phyloP scores from a whole-genome alignment of 495 filamentous ascomycete species.

The Penicillium salamii region DNA sequence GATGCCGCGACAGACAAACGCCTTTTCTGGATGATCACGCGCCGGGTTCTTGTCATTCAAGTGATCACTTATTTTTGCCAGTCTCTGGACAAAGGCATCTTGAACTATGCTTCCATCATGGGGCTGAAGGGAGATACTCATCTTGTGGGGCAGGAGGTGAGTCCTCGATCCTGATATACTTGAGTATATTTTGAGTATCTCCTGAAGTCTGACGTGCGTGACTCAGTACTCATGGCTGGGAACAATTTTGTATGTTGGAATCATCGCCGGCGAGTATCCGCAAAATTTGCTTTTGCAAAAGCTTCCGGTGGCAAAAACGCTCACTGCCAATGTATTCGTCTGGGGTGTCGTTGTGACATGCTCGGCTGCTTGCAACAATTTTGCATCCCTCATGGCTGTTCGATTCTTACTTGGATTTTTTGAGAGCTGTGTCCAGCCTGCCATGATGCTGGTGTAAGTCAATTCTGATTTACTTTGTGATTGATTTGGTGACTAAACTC shows the following conservation, averaged over 20 bases:
- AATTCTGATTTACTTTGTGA: background rate
- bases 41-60: conserved; percentile 18
- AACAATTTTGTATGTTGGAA: conserved; percentile 46
- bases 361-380: conserved; percentile 21
- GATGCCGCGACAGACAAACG: conserved; percentile 13
- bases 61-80: conserved; percentile 24
- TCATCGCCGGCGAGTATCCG: conserved; percentile 17
- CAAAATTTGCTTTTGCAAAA: conserved; percentile 37
- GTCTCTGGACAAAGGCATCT: conserved; percentile 47
- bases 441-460: conserved; percentile 23
- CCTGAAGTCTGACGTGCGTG: too few relatives aligned
- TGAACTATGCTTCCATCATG: conserved; percentile 46
- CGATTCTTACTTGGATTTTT: conserved; percentile 51
- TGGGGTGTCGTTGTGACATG: conserved; percentile 21
- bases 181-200: too few relatives aligned
- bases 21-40: conserved; percentile 19
- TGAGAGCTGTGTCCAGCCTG: conserved; percentile 39
- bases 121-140: conserved; percentile 33
- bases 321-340: conserved; percentile 25
- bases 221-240: conserved; percentile 49
- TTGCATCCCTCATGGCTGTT: conserved; percentile 8
- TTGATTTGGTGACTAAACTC: background rate
- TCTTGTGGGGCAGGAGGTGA: conserved; percentile 31
- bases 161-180: background rate
- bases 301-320: conserved; percentile 47